Base-by-base conservation (phyloP, 2,329 filamentous ascomycete genomes). In the Xylaria hypoxylon region DNA sequence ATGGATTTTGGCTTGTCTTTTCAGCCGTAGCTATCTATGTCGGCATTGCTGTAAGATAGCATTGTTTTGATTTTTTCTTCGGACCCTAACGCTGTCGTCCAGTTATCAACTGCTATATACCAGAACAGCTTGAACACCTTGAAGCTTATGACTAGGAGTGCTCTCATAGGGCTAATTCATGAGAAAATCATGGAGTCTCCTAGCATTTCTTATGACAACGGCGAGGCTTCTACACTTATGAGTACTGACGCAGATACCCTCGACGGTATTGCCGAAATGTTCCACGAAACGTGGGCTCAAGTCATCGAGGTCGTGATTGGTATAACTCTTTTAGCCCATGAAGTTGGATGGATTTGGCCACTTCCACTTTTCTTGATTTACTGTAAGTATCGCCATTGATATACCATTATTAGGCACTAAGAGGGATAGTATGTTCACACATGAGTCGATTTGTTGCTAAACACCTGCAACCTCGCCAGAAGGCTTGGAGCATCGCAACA, bases 221-320 rank as follows among this genome's bases (percentile, higher is more conserved):
- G 77, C 2, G 76, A 74, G 35, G 76, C 77, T 1, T 70, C 79
- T 2, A 80, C 80, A 0, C 72, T 84, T 0, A 79, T 80, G 72
- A 83, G 77, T 63, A 82, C 76, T 2, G 82, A 84, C 69, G 75
- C 78, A 1, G 76, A 79, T 13, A 75, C 71, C 58, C 70, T 83
- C 0, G 76, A 75, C 0, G 69, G 69, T 0, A 73, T 77, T 5
- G 74, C 72, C 0, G 72, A 75, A 33, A 79, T 83, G 77, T 64
- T 80, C 15, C 81, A 83, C 53, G 81, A 83, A 47, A 77, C 75
- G 0, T 83, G 81, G 80, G 81, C 78, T 0, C 76, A 81, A 15
- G 42, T 77, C 0, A n/a, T 83, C 0, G 82, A 84, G 62, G 77
- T 83, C 0, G 42, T 77, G 0, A 71, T 84, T 40, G 83, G 81